These are phyloP conservation scores for Ilyonectria mors-panacis DNA, from an alignment of 2,329 filamentous ascomycete genomes.

Conservation along the genomic window DNA sequence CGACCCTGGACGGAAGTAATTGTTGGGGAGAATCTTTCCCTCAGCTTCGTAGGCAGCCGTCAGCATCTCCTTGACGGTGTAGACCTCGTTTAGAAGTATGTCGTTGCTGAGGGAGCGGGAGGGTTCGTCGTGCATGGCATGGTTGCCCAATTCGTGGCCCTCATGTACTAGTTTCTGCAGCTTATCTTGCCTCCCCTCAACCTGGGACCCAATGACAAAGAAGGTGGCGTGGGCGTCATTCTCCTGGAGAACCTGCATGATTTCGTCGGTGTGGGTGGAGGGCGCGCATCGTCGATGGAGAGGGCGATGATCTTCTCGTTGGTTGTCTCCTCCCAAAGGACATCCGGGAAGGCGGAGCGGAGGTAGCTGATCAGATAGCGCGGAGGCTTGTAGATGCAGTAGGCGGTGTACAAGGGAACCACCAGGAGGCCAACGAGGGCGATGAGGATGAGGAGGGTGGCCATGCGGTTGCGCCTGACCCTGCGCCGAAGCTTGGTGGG, in stretches of 20 bases:
- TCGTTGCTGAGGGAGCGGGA: slow-evolving; percentile 72
- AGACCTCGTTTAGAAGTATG: slow-evolving; percentile 75
- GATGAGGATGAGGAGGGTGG: slow-evolving; percentile 63
- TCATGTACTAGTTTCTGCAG: slow-evolving; percentile 71
- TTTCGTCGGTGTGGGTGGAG: slow-evolving; percentile 78
- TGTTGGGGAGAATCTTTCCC: slow-evolving; percentile 62
- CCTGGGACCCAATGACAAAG: slow-evolving; percentile 89
- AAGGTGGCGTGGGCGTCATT: slow-evolving; percentile 84
- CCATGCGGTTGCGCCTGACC: slow-evolving; percentile 72
- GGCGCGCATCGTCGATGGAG: slow-evolving; percentile 90
- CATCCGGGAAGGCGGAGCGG: slow-evolving; percentile 80
- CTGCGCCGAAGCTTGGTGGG: slow-evolving; percentile 71
- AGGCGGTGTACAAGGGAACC: slow-evolving; percentile 65
- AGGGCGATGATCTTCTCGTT: slow-evolving; percentile 80
- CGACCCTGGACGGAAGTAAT: slow-evolving; percentile 87
- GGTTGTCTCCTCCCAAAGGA: slow-evolving; percentile 79
- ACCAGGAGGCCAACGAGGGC: slow-evolving; percentile 54
- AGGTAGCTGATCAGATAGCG: slow-evolving; percentile 79
- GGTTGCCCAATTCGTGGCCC: slow-evolving; percentile 85
- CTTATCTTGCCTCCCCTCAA: slow-evolving; percentile 67
- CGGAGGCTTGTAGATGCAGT: slow-evolving; percentile 87
- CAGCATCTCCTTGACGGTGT: slow-evolving; percentile 74
- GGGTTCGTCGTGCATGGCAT: slow-evolving; percentile 90
- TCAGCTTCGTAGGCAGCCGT: slow-evolving; percentile 68
- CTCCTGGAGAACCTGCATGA: slow-evolving; percentile 76